Conservation (phyloP, 2,329 filamentous ascomycete genomes). For the Nemania diffusa region DNA sequence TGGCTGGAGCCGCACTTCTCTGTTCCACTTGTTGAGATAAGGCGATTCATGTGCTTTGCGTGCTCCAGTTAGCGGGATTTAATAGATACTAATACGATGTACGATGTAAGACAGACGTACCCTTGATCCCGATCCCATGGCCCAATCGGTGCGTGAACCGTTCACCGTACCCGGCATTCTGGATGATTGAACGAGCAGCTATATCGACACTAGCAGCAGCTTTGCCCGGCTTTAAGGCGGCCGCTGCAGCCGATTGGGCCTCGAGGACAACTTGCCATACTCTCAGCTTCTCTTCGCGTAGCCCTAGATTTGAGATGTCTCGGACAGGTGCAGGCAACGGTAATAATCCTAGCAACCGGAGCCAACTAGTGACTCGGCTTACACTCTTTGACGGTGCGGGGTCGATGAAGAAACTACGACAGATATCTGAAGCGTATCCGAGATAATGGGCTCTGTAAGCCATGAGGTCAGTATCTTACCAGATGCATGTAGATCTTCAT, state of each 20-base stretch:
- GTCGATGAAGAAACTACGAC: slow-evolving; percentile 68
- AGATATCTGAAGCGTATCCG: slow-evolving; percentile 72
- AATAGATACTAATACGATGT: neutral
- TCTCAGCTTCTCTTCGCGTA: slow-evolving; percentile 61
- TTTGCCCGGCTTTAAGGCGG: slow-evolving; percentile 60
- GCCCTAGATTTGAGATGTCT: slow-evolving; percentile 22
- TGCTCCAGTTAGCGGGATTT: slow-evolving; percentile 4
- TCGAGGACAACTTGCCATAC: slow-evolving; percentile 71
- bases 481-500: neutral
- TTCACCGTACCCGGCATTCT: slow-evolving; percentile 66
- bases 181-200: slow-evolving; percentile 67
- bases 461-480: slow-evolving; percentile 31
- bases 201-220: slow-evolving; percentile 70
- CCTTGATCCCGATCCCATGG: slow-evolving; percentile 73
- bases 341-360: neutral
- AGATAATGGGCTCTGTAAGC: slow-evolving; percentile 62
- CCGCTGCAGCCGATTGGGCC: slow-evolving; percentile 67
- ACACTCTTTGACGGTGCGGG: slow-evolving; percentile 15
- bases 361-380: neutral
- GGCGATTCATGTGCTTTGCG: slow-evolving; percentile 68
- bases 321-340: neutral
- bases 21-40: slow-evolving; percentile 72
- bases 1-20: slow-evolving; percentile 55
- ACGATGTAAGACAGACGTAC: slow-evolving; percentile 34
- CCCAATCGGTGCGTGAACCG: slow-evolving; percentile 71